A percentile compares a stretch with the other conserved stretches of the same genome.
phyloP scores from a whole-genome alignment of 2,329 filamentous ascomycete genomes.

The Albophoma yamanashiensis region DNA sequence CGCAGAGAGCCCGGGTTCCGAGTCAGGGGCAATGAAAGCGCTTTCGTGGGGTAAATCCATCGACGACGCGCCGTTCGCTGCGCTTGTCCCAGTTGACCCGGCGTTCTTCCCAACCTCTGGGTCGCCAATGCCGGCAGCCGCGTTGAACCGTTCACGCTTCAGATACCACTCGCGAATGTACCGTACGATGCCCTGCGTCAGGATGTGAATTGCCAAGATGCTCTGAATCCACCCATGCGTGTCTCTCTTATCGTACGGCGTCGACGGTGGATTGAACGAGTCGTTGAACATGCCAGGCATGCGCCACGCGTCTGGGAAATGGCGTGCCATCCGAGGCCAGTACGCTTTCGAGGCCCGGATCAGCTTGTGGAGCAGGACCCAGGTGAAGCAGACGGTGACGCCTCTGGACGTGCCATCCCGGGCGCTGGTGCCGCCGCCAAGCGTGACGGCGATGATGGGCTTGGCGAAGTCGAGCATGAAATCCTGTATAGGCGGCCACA shows the following conservation, averaged over 20 bases:
- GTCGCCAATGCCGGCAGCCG: constrained; percentile 39
- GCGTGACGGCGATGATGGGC: constrained; percentile 82
- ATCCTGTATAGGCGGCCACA: constrained; percentile 80
- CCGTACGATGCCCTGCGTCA: constrained; percentile 62
- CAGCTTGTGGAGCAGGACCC: constrained; percentile 49
- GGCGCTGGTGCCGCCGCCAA: constrained; percentile 69
- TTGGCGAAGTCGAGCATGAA: constrained; percentile 85
- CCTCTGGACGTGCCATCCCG: constrained; percentile 60
- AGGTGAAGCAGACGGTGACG: constrained; percentile 58
- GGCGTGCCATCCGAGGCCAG: constrained; percentile 33
- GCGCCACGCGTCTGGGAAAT: constrained; percentile 36
- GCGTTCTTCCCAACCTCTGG: constrained; percentile 49
- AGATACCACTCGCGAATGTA: constrained; percentile 61
- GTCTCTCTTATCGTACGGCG: constrained; percentile 44
- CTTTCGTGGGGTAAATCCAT: constrained; percentile 6
- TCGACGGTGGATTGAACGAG: constrained; percentile 28
- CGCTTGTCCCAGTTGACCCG: not conserved
- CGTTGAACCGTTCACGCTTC: constrained; percentile 45
- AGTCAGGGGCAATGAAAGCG: constrained; percentile 42
- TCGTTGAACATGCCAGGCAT: constrained; percentile 34
- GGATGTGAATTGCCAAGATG: constrained; percentile 62
- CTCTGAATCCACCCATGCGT: constrained; percentile 58
- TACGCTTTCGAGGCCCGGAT: constrained; percentile 37
- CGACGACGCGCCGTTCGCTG: not conserved
- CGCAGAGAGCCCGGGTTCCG: constrained; percentile 28